Evolutionary conservation across 129 eudicot species (phyloP), one percentile per base, ranked within the genome.

Genomic region (Apium graveolens): DNA sequence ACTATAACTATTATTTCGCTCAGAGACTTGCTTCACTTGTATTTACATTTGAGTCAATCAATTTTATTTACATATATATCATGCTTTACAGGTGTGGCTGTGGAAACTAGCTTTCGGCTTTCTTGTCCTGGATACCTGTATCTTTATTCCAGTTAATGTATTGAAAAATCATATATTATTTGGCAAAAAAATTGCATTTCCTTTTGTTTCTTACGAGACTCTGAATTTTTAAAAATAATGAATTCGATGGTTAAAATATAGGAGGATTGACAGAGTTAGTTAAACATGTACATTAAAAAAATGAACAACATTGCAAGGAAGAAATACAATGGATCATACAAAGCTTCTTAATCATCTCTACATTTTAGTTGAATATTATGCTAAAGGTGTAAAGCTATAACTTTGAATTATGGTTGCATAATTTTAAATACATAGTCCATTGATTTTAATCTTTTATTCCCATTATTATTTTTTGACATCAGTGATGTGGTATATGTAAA

Each of bases 61-160:
- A 60, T 10, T 29, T 73, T 29, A 35, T 3, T 11, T 63, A 29
- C 73, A 46, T 1, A 24, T 71, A 29, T 37, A 20, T 39, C 63
- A 26, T 55, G 45, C 74, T 65, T 85, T 78, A 76, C 90, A 92
- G 97, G 84, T 85, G n/a, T n/a, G n/a, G n/a, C n/a, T n/a, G n/a
- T n/a, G n/a, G n/a, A n/a, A n/a, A n/a, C n/a, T n/a, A n/a, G n/a
- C n/a, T n/a, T 70, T 87, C 41, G 87, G 84, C 44, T 91, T 85
- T 84, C 83, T 91, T 70, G 46, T 85, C 21, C 75, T 94, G 81
- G 98, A 94, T 87, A 81, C 90, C 73, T 94, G 97, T 91, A 91
- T 89, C 93, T 93, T 80, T 73, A 57, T 78, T 14, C 46, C 29
- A 73, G 69, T 44, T 38, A 73, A 41, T 75, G 32, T 34, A 53